These are phyloP conservation scores for Trichoderma sp. DNA, from an alignment of 2,329 filamentous ascomycete genomes.

Conservation along the genomic window DNA sequence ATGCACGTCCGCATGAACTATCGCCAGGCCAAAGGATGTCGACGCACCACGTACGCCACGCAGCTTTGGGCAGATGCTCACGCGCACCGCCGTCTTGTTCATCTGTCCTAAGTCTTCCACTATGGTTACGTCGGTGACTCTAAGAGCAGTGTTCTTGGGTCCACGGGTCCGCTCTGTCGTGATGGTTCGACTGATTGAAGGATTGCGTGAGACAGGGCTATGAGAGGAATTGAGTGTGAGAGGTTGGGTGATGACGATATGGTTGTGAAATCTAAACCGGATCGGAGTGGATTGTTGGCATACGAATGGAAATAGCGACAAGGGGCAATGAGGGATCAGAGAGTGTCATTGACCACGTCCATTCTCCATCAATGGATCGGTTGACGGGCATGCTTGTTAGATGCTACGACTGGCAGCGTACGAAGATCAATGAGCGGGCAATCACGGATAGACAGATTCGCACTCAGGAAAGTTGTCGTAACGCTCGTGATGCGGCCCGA, in stretches of 20 bases:
- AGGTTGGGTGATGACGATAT: not conserved
- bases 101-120: not conserved
- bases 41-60: slow-evolving; percentile 35
- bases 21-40: slow-evolving; percentile 26
- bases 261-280: not conserved
- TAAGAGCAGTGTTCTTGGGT: not conserved
- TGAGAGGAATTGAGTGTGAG: not conserved
- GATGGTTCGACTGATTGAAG: not conserved
- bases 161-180: not conserved
- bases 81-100: slow-evolving; percentile 33
- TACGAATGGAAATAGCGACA: not conserved
- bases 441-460: no score
- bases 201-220: not conserved
- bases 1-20: slow-evolving; percentile 46
- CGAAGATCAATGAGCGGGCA: not conserved
- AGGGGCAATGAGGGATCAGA: not conserved
- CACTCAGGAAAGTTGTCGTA: not conserved
- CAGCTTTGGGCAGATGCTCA: slow-evolving; percentile 41
- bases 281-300: not conserved
- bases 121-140: not conserved
- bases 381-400: not conserved
- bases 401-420: not conserved
- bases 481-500: not conserved
- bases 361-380: not conserved
- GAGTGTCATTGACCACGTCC: not conserved